Base-by-base conservation (phyloP, 2,329 filamentous ascomycete genomes). In the Apiospora sp. region DNA sequence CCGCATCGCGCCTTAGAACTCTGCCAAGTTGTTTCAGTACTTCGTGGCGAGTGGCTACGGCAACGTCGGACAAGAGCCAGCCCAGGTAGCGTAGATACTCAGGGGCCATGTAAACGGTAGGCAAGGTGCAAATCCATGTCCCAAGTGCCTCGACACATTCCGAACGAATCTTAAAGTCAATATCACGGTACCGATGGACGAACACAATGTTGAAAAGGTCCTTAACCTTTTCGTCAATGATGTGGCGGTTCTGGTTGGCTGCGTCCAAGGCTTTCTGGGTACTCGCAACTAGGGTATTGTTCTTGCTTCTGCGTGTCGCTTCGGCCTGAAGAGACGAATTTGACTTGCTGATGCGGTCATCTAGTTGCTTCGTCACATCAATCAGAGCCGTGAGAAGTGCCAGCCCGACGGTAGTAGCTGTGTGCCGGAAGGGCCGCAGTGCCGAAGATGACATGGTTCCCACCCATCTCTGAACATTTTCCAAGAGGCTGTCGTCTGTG, bases 191-290 rank as follows among this genome's bases (percentile, higher is more conserved):
- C 68, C 96, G 92, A 82, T 99, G 96, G 43, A 98, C 93, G 80
- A 98, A 99, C 67, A 98, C 92, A 1, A 94, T 93, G 77, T 98
- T 93, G 79, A 98, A 97, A 78, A 95, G 94, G 76, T 97, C 94
- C 76, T 92, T 92, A 72, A 98, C 91, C 73, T 92, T 87, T 43
- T 89, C 88, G 75, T 94, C 92, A 71, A 94, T 90, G 16, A 88
- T 85, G 73, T 94, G 91, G 46, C 94, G 88, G 79, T 91, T 92
- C 74, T 90, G 85, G 75, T 92, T 91, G 48, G 92, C 91, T 75
- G 95, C 90, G 61, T 92, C 88, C 51, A 96, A 87, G 71, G 91
- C 92, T 58, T 89, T 87, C 79, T 97, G 90, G 34, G 96, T 91
- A 16, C 92, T 91, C 69, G 90, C 88, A 30, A 95, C 87, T 76